These are phyloP conservation scores for Tetrahymena elliotti DNA, from an alignment of 73 alveolate genomes.

Conservation along the genomic window DNA sequence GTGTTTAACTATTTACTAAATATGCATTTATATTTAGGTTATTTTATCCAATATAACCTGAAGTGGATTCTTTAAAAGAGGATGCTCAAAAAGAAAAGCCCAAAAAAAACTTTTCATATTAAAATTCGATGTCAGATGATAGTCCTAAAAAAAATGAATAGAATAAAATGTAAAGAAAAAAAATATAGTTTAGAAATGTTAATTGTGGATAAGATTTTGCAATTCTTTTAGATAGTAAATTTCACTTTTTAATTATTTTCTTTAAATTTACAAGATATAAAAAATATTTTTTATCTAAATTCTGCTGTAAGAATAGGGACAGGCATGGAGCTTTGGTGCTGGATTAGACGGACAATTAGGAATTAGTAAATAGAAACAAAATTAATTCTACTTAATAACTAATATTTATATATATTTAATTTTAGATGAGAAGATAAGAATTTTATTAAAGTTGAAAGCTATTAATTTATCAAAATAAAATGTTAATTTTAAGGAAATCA, in stretches of 20 bases:
- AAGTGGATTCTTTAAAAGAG: background rate
- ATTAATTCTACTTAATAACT: background rate
- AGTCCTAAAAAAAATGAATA: background rate
- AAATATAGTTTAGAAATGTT: background rate
- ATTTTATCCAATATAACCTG: background rate
- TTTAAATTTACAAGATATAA: too few species aligned
- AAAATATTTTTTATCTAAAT: too few species aligned
- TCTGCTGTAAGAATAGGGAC: background rate
- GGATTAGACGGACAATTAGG: background rate
- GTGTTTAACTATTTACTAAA: too few species aligned
- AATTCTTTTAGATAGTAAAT: background rate
- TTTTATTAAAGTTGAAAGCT: background rate
- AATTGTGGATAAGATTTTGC: background rate
- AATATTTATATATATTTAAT: background rate
- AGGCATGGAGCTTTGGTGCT: background rate
- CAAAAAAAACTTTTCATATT: background rate
- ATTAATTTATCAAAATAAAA: background rate
- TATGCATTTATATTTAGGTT: background rate
- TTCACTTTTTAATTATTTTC: background rate
- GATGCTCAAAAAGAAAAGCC: background rate
- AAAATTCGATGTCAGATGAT: background rate
- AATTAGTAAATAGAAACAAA: background rate
- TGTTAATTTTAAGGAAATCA: background rate
- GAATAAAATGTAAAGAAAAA: background rate
- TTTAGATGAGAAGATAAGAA: background rate